Evolutionary conservation across 1,284 basidiomycete species (phyloP).

Genomic region (Rhodotorula sp.): DNA sequence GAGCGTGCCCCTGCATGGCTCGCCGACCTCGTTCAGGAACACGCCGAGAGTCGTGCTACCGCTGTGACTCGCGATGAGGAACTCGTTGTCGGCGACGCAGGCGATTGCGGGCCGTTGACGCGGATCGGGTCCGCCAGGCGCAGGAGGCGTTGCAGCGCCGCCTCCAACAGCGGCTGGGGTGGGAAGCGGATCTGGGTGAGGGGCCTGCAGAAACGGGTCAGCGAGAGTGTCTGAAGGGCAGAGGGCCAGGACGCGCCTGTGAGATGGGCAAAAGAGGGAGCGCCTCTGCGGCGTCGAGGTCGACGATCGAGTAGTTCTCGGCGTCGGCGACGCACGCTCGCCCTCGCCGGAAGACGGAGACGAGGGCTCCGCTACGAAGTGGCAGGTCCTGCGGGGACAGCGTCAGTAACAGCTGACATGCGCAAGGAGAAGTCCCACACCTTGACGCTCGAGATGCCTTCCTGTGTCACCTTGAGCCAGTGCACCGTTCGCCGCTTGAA

Average conservation of each 20-base stretch:
- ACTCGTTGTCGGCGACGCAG: slow-evolving; percentile 74
- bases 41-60: slow-evolving; percentile 67
- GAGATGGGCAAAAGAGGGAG: slow-evolving; percentile 74
- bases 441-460: slow-evolving; percentile 65
- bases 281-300: slow-evolving; percentile 67
- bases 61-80: slow-evolving; percentile 56
- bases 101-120: slow-evolving; percentile 69
- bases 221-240: not conserved
- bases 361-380: slow-evolving; percentile 62
- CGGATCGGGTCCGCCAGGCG: slow-evolving; percentile 47
- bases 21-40: slow-evolving; percentile 78
- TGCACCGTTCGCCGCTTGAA: slow-evolving; percentile 70
- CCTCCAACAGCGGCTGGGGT: not conserved
- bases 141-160: slow-evolving; percentile 6
- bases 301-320: slow-evolving; percentile 71
- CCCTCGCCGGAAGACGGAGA: slow-evolving; percentile 66
- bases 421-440: slow-evolving; percentile 48
- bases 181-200: slow-evolving; percentile 12
- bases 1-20: slow-evolving; percentile 83
- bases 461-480: slow-evolving; percentile 64
- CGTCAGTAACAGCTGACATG: not conserved
- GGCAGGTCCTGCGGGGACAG: slow-evolving; percentile 66
- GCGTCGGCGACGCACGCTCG: slow-evolving; percentile 74
- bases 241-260: slow-evolving; percentile 53
- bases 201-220: not conserved